Percentiles rank a stretch among this genome's conserved stretches.
Conservation (phyloP, 2,329 filamentous ascomycete species). For the Tolypocladium amazonense region DNA sequence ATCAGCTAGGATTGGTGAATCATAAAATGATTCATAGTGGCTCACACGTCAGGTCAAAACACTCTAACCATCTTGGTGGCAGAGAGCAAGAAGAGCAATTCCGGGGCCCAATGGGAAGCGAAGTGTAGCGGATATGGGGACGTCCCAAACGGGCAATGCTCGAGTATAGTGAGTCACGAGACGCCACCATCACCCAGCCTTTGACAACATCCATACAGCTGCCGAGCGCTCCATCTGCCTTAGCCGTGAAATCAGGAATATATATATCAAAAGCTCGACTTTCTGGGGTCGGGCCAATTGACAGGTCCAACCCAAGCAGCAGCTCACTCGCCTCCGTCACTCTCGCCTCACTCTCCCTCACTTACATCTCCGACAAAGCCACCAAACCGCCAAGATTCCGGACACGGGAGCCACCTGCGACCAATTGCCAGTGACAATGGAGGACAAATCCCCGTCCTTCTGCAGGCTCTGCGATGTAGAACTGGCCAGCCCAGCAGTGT, state of each 20-base stretch:
- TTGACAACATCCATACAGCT: background rate
- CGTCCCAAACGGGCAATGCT: background rate
- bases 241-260: background rate
- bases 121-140: background rate
- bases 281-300: background rate
- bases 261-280: background rate
- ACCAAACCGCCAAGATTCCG: background rate
- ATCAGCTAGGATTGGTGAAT: background rate
- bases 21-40: background rate
- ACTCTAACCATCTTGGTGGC: background rate
- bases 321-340: background rate
- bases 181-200: background rate
- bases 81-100: background rate
- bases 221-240: background rate
- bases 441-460: background rate
- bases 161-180: background rate
- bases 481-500: background rate
- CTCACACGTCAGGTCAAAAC: background rate
- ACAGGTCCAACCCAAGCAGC: background rate
- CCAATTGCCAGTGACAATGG: background rate
- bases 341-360: background rate
- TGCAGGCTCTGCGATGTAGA: background rate
- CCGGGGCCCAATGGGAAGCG: background rate
- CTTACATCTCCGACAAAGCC: background rate
- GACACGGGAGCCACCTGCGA: background rate